A percentile compares a stretch with the other conserved stretches of the same genome.
Evolutionary conservation across 2,329 filamentous ascomycete species (phyloP).

Genomic region (Trichoderma brevicompactum): DNA sequence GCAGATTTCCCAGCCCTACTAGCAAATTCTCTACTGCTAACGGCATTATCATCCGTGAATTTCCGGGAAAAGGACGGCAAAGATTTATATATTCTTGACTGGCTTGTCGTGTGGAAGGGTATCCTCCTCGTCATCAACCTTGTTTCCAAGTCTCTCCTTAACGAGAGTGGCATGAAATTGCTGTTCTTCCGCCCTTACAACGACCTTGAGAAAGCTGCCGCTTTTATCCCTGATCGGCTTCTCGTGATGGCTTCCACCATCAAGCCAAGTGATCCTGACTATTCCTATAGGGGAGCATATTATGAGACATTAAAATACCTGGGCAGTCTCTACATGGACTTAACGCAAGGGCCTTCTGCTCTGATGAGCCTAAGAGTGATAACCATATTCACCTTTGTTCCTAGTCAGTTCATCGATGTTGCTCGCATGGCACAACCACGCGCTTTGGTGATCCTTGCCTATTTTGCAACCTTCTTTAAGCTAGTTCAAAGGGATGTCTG

Average conservation of each 20-base stretch:
- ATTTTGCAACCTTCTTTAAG: slow-evolving; percentile 58
- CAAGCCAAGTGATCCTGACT: slow-evolving; percentile 48
- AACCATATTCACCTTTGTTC: slow-evolving; percentile 58
- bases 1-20: slow-evolving; percentile 55
- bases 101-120: slow-evolving; percentile 61
- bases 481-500: slow-evolving; percentile 46
- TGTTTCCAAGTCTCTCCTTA: slow-evolving; percentile 36
- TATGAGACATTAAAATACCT: slow-evolving; percentile 54
- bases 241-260: slow-evolving; percentile 56
- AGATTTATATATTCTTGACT: slow-evolving; percentile 58
- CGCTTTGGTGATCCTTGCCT: slow-evolving; percentile 56
- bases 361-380: slow-evolving; percentile 55
- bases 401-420: slow-evolving; percentile 50
- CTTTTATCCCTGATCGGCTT: slow-evolving; percentile 53
- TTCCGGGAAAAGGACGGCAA: slow-evolving; percentile 54
- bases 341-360: slow-evolving; percentile 50
- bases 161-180: slow-evolving; percentile 50
- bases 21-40: slow-evolving; percentile 56
- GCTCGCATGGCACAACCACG: slow-evolving; percentile 49
- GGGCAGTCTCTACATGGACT: slow-evolving; percentile 56
- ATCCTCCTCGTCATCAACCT: slow-evolving; percentile 53
- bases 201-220: slow-evolving; percentile 48
- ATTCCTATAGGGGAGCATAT: slow-evolving; percentile 46
- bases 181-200: slow-evolving; percentile 57
- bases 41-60: slow-evolving; percentile 54